phyloP scores from a whole-genome alignment of 2,329 filamentous ascomycete species.

The Fusarium graminum region DNA sequence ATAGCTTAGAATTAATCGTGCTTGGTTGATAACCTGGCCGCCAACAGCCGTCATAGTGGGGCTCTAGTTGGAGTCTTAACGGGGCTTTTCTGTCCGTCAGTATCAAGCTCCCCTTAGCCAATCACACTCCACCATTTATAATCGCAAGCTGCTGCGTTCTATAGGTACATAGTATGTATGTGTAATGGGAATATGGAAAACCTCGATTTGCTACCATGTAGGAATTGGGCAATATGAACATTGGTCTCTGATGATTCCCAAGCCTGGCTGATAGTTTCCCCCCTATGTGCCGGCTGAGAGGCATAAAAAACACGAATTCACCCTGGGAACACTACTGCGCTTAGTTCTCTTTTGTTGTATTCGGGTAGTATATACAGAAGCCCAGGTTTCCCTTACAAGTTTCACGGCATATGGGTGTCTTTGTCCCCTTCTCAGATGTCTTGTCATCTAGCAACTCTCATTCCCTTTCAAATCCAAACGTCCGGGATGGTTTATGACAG shows the following conservation, averaged over 20 bases:
- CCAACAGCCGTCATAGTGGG: constrained; percentile 46
- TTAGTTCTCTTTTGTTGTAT: constrained; percentile 44
- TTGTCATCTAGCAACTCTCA: constrained; percentile 24
- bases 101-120: constrained; percentile 26
- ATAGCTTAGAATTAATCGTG: constrained; percentile 49
- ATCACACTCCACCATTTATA: constrained; percentile 42
- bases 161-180: background rate
- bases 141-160: constrained; percentile 13
- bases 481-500: constrained; percentile 63
- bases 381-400: constrained; percentile 22
- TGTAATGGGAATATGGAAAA: background rate
- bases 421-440: constrained; percentile 22
- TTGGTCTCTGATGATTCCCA: background rate
- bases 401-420: constrained; percentile 32
- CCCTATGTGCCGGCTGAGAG: background rate
- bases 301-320: constrained; percentile 2
- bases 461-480: constrained; percentile 28
- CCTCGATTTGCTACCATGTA: background rate
- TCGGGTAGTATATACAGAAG: constrained; percentile 47
- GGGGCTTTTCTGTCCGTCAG: constrained; percentile 20
- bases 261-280: background rate
- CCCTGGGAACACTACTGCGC: background rate
- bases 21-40: constrained; percentile 28
- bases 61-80: constrained; percentile 43
- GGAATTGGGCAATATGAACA: background rate